Evolutionary conservation across 192 early-diverging fungal species (phyloP).

Genomic region (Glomus cerebriforme): DNA sequence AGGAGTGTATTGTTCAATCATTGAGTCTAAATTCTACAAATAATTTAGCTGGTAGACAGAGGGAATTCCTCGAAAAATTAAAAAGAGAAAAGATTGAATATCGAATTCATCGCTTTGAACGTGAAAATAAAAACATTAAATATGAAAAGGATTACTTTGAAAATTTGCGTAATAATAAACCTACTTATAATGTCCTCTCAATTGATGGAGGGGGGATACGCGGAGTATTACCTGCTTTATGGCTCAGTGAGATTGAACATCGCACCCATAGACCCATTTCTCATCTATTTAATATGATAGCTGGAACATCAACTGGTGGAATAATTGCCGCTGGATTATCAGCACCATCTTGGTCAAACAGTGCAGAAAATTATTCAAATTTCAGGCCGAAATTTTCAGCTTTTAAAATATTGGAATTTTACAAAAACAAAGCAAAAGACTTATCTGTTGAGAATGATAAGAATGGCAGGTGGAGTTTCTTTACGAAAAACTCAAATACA

Average conservation of each 20-base stretch:
- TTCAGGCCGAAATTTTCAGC: not conserved
- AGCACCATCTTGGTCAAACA: not conserved
- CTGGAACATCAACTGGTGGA: not conserved
- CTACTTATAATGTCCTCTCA: not conserved
- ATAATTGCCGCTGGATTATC: not conserved
- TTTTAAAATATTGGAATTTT: not conserved
- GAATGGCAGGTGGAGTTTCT: too few relatives aligned
- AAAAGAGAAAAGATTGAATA: not conserved
- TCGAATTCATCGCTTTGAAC: not conserved
- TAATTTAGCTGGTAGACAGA: not conserved
- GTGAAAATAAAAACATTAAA: not conserved
- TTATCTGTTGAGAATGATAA: too few relatives aligned
- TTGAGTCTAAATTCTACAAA: not conserved
- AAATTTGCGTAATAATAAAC: not conserved
- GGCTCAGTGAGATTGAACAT: constrained; percentile 1
- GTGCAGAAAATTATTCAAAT: not conserved
- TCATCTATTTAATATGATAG: constrained; percentile 11
- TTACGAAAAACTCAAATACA: too few relatives aligned
- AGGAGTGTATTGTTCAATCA: not conserved
- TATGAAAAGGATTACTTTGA: not conserved
- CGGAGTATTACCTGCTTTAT: constrained; percentile 7
- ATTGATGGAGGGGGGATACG: constrained; percentile 1
- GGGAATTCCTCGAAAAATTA: not conserved
- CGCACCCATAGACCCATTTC: constrained; percentile 12
- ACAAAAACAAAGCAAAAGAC: not conserved